Percentiles rank a stretch among this genome's conserved stretches.
These are phyloP conservation scores for Hygrophila difformis DNA, from an alignment of 257 asterid genomes.

Conservation along the genomic window DNA sequence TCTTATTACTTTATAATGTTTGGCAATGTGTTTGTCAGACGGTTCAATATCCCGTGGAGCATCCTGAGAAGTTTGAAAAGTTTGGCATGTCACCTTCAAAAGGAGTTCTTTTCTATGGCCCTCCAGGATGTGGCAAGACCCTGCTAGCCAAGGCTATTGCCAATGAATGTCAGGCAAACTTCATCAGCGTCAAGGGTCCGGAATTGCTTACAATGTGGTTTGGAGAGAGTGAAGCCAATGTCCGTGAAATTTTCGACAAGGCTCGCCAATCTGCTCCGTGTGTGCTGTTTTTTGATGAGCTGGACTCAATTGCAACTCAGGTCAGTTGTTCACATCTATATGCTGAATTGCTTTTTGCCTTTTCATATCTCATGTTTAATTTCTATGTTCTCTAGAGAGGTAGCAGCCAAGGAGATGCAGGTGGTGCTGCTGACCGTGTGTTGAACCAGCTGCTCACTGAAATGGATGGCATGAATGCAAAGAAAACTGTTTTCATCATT, in stretches of 20 bases:
- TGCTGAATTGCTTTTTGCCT: too few species aligned
- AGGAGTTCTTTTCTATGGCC: constrained; percentile 4
- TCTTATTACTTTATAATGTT: neutral
- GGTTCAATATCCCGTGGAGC: constrained; percentile 4
- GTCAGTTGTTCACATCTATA: too few species aligned
- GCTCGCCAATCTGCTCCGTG: neutral
- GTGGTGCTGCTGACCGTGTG: neutral
- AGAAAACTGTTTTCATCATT: neutral
- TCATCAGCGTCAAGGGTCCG: constrained; percentile 4
- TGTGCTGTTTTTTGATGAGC: neutral
- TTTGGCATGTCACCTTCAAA: constrained; percentile 9
- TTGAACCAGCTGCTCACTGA: neutral
- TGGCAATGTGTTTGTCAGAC: neutral
- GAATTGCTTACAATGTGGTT: constrained; percentile 5
- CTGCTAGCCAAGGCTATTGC: constrained; percentile 10
- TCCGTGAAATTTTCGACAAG: constrained; percentile 4
- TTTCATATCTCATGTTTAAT: neutral
- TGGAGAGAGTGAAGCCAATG: constrained; percentile 8
- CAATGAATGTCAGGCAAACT: constrained; percentile 5
- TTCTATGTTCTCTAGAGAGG: neutral
- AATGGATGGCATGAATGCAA: neutral
- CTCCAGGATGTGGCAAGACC: constrained; percentile 4
- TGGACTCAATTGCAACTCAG: neutral
- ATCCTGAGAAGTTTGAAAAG: constrained; percentile 5
- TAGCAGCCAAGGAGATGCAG: neutral